phyloP scores from a whole-genome alignment of 352 stramenopile species.

The Blastocystis sp. region DNA sequence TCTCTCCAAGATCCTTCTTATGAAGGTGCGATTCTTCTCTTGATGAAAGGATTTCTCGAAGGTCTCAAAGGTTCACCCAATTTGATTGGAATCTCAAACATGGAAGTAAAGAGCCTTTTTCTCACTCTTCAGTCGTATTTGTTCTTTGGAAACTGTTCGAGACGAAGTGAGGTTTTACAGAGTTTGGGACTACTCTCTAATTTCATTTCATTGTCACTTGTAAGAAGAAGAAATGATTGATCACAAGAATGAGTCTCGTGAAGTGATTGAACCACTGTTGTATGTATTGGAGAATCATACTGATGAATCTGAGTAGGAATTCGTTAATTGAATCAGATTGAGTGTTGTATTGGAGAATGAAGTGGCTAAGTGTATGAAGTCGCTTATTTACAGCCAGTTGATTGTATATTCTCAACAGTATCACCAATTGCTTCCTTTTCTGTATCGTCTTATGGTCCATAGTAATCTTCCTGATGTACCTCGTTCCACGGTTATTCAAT shows the following conservation, averaged over 20 bases:
- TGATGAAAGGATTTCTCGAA: conserved; percentile 26
- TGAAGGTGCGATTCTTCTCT: not conserved
- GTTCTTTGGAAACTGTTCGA: not conserved
- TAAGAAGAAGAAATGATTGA: not conserved
- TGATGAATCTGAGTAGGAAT: not conserved
- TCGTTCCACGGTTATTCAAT: not conserved
- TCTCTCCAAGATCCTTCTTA: not conserved
- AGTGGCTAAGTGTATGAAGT: conserved; percentile 3
- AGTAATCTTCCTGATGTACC: not conserved
- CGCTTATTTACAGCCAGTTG: not conserved
- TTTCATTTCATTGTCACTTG: not conserved
- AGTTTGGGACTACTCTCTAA: not conserved
- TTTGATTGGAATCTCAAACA: not conserved
- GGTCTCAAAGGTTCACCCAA: not conserved
- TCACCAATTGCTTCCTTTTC: not conserved
- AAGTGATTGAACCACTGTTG: not conserved
- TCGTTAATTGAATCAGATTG: not conserved
- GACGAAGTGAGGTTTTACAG: not conserved
- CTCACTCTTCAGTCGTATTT: not conserved
- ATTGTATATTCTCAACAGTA: not conserved
- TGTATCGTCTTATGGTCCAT: not conserved
- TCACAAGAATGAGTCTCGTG: not conserved
- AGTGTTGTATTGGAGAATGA: conserved; percentile 2
- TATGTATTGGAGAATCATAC: not conserved
- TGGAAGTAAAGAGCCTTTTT: not conserved